Evolutionary conservation across 371 early-diverging fungal genomes (phyloP).

Genomic region (Circinella minor): DNA sequence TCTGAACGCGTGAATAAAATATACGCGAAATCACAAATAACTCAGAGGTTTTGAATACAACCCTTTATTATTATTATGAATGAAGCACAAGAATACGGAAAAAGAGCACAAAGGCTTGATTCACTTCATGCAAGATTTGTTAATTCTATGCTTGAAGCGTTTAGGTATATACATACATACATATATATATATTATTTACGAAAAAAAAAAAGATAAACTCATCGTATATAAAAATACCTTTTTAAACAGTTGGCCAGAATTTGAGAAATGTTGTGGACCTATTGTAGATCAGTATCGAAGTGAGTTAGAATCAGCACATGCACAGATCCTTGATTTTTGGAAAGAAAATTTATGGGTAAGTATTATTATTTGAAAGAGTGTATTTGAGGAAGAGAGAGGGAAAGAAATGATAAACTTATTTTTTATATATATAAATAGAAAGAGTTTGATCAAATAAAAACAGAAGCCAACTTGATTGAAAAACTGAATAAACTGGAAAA

Average conservation of each 20-base stretch:
- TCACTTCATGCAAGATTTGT: neutral
- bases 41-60: neutral
- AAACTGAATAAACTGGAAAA: conserved; percentile 12
- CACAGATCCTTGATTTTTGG: neutral
- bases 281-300: neutral
- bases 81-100: conserved; percentile 1
- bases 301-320: neutral
- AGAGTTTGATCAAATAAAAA: conserved; percentile 3
- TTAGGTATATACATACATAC: neutral
- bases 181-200: no score
- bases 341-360: conserved; percentile 4
- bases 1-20: no score
- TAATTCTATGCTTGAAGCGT: neutral
- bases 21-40: neutral
- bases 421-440: conserved; percentile 1
- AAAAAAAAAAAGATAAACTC: no score
- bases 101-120: conserved; percentile 12
- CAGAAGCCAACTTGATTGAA: neutral
- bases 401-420: neutral
- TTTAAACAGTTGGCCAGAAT: neutral
- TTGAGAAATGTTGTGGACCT: neutral
- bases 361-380: neutral
- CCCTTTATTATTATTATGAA: neutral
- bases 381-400: neutral
- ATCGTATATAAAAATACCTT: neutral